Percentiles rank a stretch among this genome's conserved stretches.
These are phyloP conservation scores for Neofusicoccum laricinum DNA, from an alignment of 2,329 filamentous ascomycete genomes.

Conservation along the genomic window DNA sequence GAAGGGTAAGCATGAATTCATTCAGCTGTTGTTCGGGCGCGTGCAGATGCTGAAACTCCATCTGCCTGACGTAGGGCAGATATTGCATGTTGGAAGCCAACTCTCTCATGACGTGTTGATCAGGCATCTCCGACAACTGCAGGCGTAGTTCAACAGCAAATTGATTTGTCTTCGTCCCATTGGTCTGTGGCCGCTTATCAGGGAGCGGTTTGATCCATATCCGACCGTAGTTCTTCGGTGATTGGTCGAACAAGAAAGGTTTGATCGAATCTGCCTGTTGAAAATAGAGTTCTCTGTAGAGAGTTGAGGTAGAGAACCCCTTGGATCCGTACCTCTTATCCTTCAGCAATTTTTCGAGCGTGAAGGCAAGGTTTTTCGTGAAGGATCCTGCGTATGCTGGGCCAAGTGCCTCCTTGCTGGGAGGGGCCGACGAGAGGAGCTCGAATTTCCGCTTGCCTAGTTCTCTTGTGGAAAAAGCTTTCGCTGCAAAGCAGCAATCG, in stretches of 20 bases:
- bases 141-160: constrained; percentile 19
- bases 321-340: background rate
- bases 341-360: constrained; percentile 5
- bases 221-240: constrained; percentile 19
- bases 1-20: constrained; percentile 14
- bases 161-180: background rate
- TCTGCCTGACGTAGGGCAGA: constrained; percentile 17
- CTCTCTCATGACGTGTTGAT: constrained; percentile 12
- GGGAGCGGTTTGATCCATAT: constrained; percentile 18
- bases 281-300: constrained; percentile 45
- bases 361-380: constrained; percentile 15
- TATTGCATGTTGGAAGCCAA: constrained; percentile 19
- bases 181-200: background rate
- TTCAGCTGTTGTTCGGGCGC: constrained; percentile 16
- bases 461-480: constrained; percentile 12
- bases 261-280: constrained; percentile 41
- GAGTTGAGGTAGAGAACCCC: constrained; percentile 19
- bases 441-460: constrained; percentile 20
- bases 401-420: constrained; percentile 13
- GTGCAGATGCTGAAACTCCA: constrained; percentile 18
- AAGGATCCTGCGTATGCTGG: constrained; percentile 19
- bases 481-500: constrained; percentile 20
- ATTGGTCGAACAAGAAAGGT: constrained; percentile 20
- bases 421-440: constrained; percentile 19
- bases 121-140: constrained; percentile 16